Evolutionary conservation across 768 basidiomycete species (phyloP).

Genomic region (Serendipita vermifera): DNA sequence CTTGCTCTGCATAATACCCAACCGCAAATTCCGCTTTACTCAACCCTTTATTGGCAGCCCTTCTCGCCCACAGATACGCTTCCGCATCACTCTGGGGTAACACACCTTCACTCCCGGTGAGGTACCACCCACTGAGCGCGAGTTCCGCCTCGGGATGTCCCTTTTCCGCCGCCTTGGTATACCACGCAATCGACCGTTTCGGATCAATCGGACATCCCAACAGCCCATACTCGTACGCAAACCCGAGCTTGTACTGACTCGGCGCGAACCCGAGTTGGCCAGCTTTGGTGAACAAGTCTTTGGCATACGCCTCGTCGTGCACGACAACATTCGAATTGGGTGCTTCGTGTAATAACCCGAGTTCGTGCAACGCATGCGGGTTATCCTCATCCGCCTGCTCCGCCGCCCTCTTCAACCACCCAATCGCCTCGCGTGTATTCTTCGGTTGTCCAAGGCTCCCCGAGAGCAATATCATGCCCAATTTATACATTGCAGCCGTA

Average conservation of each 20-base stretch:
- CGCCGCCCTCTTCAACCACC: conserved; percentile 89
- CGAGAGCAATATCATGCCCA: conserved; percentile 93
- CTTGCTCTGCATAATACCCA: conserved; percentile 95
- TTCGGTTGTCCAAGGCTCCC: conserved; percentile 70
- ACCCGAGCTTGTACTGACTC: conserved; percentile 89
- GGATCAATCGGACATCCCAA: conserved; percentile 89
- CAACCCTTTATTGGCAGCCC: conserved; percentile 91
- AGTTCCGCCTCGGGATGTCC: conserved; percentile 91
- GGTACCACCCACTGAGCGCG: conserved; percentile 94
- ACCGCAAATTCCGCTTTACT: conserved; percentile 98
- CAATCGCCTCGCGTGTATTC: conserved; percentile 83
- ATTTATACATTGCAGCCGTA: conserved; percentile 97
- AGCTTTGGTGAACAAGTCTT: conserved; percentile 76
- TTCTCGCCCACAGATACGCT: conserved; percentile 95
- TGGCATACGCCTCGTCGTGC: conserved; percentile 70
- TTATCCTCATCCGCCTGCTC: conserved; percentile 97
- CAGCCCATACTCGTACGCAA: conserved; percentile 86
- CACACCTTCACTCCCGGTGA: conserved; percentile 90
- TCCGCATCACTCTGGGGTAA: conserved; percentile 96
- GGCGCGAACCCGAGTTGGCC: conserved; percentile 89
- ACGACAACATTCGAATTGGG: conserved; percentile 53
- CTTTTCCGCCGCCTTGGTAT: conserved; percentile 95
- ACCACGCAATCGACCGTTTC: conserved; percentile 91
- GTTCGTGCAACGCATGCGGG: conserved; percentile 92
- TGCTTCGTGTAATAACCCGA: conserved; percentile 75